Evolutionary conservation across 202 grass and related monocot genomes (phyloP).

Genomic region (Saccharum hybrid): DNA sequence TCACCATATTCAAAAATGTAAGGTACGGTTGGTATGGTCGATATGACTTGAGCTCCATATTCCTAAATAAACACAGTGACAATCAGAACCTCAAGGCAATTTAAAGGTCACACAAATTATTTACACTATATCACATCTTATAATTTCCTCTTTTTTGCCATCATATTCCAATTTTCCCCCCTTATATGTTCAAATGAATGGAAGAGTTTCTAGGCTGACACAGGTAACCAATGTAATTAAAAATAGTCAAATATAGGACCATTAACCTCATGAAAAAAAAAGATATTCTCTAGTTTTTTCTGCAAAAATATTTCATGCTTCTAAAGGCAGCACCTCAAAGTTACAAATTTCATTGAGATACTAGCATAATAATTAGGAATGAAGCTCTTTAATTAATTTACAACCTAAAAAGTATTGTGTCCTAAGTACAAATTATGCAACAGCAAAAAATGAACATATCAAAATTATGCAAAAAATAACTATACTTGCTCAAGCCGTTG

Average conservation of each 20-base stretch:
- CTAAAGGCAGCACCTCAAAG: slow-evolving; percentile 6
- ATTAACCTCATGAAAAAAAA: neutral
- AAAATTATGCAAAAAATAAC: slow-evolving; percentile 30
- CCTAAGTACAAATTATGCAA: neutral
- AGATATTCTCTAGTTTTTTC: neutral
- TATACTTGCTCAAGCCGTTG: slow-evolving; percentile 91
- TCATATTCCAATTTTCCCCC: neutral
- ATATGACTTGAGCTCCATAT: slow-evolving; percentile 97
- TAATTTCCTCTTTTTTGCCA: neutral
- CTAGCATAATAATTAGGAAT: neutral
- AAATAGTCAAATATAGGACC: neutral
- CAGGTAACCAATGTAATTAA: slow-evolving; percentile 17
- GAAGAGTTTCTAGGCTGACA: neutral
- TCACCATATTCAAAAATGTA: slow-evolving; percentile 94
- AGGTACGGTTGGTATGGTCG: slow-evolving; percentile 93
- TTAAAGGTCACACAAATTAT: neutral
- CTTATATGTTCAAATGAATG: neutral
- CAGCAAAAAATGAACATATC: slow-evolving; percentile 13
- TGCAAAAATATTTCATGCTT: neutral
- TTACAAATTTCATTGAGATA: slow-evolving; percentile 12
- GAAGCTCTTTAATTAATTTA: neutral
- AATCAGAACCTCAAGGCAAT: slow-evolving; percentile 28
- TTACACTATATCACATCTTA: neutral
- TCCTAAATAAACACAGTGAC: slow-evolving; percentile 59
- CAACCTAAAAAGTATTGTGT: too few relatives aligned